These are phyloP conservation scores for Coemansia sp. DNA, from an alignment of 192 early-diverging fungal genomes.

Conservation along the genomic window DNA sequence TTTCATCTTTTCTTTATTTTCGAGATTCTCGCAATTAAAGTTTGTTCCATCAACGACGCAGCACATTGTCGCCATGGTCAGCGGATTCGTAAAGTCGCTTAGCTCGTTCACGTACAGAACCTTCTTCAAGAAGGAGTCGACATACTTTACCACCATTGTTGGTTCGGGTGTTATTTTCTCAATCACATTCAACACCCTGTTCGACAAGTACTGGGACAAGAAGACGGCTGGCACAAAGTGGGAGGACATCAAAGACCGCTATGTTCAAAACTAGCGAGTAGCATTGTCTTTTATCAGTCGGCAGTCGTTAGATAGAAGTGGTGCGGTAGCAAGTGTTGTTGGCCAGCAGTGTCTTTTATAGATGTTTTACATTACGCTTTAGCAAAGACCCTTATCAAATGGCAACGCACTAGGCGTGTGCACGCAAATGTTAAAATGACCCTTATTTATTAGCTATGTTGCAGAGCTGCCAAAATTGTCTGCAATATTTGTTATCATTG, in stretches of 20 bases:
- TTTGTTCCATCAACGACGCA: not conserved
- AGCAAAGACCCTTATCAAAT: not conserved
- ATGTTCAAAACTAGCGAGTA: slow-evolving; percentile 21
- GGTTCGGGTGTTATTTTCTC: slow-evolving; percentile 39
- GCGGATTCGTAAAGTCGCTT: slow-evolving; percentile 37
- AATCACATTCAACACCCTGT: slow-evolving; percentile 42
- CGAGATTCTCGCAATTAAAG: slow-evolving; percentile 2
- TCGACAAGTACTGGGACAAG: slow-evolving; percentile 52
- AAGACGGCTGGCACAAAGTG: slow-evolving; percentile 54
- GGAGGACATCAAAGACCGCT: slow-evolving; percentile 52
- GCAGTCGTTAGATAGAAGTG: not conserved
- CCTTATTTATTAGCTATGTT: not conserved
- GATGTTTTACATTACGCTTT: not conserved
- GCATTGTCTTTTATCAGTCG: not conserved
- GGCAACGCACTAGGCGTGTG: not conserved
- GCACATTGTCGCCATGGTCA: slow-evolving; percentile 28
- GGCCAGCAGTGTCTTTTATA: not conserved
- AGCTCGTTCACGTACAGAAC: slow-evolving; percentile 45
- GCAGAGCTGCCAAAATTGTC: slow-evolving; percentile 29
- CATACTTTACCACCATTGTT: slow-evolving; percentile 51
- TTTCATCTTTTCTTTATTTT: slow-evolving; percentile 9
- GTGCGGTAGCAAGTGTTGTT: not conserved
- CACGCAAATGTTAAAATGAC: not conserved
- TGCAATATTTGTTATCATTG: slow-evolving; percentile 17
- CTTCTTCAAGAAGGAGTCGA: slow-evolving; percentile 55